Conservation (phyloP, 805 yeast species). For the Sugiyamaella mastotermitis region DNA sequence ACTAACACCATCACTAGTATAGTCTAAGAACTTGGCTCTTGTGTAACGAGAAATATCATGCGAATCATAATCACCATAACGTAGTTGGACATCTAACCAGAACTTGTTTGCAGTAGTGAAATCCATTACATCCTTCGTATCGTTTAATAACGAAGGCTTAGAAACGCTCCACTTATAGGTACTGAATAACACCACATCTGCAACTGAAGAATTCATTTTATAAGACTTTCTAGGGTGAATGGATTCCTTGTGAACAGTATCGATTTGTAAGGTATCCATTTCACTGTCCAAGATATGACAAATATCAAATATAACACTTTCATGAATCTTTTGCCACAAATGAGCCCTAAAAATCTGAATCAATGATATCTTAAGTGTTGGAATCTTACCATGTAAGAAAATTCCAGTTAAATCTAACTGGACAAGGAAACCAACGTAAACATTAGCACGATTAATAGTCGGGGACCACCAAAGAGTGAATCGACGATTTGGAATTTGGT, state of each 20-base stretch:
- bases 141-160: conserved; percentile 73
- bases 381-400: conserved; percentile 95
- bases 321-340: conserved; percentile 98
- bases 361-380: conserved; percentile 89
- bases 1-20: conserved; percentile 80
- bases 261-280: conserved; percentile 74
- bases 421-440: conserved; percentile 93
- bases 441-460: conserved; percentile 95
- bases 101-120: conserved; percentile 55
- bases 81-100: conserved; percentile 92
- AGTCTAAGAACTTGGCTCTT: conserved; percentile 86
- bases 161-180: conserved; percentile 72
- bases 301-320: conserved; percentile 85
- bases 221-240: conserved; percentile 97
- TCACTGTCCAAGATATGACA: conserved; percentile 90
- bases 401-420: conserved; percentile 96
- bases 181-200: conserved; percentile 77
- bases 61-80: conserved; percentile 97
- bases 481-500: conserved; percentile 95
- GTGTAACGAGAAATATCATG: conserved; percentile 94
- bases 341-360: conserved; percentile 97
- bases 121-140: conserved; percentile 57
- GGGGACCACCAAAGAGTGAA: conserved; percentile 99
- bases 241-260: conserved; percentile 79
- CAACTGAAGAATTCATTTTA: conserved; percentile 93